These are phyloP conservation scores for Endocalyx cinctus DNA, from an alignment of 2,329 filamentous ascomycete species.

Conservation along the genomic window DNA sequence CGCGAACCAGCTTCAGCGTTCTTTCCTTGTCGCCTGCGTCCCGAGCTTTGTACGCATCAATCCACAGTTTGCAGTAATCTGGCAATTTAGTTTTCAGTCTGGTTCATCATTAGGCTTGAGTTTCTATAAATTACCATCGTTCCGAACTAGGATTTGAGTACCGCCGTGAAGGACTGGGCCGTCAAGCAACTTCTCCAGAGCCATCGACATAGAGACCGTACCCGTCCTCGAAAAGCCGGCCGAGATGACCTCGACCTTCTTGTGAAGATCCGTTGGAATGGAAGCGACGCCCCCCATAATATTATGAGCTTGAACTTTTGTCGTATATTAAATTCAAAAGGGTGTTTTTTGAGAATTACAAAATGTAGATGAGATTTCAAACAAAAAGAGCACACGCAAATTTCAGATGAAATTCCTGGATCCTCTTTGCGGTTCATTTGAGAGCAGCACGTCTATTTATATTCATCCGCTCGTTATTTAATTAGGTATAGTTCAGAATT, in stretches of 20 bases:
- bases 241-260: constrained; percentile 36
- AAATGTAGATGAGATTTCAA: too few species aligned
- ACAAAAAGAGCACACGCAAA: too few species aligned
- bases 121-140: constrained; percentile 25
- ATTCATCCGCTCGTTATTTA: too few species aligned
- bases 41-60: constrained; percentile 19
- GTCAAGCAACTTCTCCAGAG: constrained; percentile 41
- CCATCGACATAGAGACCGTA: constrained; percentile 44
- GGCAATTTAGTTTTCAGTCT: neutral
- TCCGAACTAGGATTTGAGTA: constrained; percentile 30
- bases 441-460: too few species aligned
- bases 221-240: constrained; percentile 43
- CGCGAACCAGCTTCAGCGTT: constrained; percentile 15
- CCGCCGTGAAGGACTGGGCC: constrained; percentile 47
- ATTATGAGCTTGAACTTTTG: too few species aligned
- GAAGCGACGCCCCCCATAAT: constrained; percentile 23
- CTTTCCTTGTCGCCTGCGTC: constrained; percentile 15
- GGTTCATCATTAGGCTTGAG: neutral
- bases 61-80: constrained; percentile 18
- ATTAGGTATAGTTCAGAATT: too few species aligned
- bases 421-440: too few species aligned
- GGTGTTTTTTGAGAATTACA: too few species aligned
- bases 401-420: too few species aligned
- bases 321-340: too few species aligned
- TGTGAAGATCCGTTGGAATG: constrained; percentile 25